A percentile compares a stretch with the other conserved stretches of the same genome.
Evolutionary conservation across 2,329 filamentous ascomycete species (phyloP).

Genomic region (Aspergillus novofumigatus): DNA sequence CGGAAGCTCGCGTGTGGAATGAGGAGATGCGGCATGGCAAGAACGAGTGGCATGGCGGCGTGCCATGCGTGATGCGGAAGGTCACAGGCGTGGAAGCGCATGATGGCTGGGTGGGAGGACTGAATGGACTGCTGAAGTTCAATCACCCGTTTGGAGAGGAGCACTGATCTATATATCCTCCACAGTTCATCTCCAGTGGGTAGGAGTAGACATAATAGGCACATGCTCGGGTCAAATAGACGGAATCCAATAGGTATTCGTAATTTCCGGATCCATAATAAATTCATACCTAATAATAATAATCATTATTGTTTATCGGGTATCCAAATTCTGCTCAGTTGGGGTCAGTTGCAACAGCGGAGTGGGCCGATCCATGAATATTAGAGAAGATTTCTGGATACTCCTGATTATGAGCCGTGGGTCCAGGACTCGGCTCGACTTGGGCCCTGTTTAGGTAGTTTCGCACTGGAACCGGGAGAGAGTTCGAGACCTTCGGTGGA

Average conservation of each 20-base stretch:
- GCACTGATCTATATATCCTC: conserved; percentile 8
- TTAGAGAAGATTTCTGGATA: background rate
- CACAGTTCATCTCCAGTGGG: background rate
- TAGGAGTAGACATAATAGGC: background rate
- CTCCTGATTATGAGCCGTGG: no score
- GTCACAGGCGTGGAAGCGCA: conserved; percentile 55
- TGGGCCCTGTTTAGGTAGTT: background rate
- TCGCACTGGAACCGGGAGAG: background rate
- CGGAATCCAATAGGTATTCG: background rate
- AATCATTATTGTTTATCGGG: background rate
- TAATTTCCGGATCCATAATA: background rate
- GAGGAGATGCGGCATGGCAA: conserved; percentile 63
- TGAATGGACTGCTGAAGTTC: conserved; percentile 93
- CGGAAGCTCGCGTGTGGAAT: conserved; percentile 84
- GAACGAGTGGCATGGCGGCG: conserved; percentile 67
- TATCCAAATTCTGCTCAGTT: no score
- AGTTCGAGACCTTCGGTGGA: background rate
- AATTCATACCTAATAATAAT: no score
- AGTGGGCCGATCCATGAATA: background rate
- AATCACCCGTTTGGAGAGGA: conserved; percentile 90
- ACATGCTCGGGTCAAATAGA: background rate
- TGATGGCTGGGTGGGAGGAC: conserved; percentile 92
- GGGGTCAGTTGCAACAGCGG: background rate
- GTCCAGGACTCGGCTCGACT: no score
- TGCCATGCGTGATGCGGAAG: conserved; percentile 82